phyloP scores from a whole-genome alignment of 2,329 filamentous ascomycete genomes.

The Calonectria montana region DNA sequence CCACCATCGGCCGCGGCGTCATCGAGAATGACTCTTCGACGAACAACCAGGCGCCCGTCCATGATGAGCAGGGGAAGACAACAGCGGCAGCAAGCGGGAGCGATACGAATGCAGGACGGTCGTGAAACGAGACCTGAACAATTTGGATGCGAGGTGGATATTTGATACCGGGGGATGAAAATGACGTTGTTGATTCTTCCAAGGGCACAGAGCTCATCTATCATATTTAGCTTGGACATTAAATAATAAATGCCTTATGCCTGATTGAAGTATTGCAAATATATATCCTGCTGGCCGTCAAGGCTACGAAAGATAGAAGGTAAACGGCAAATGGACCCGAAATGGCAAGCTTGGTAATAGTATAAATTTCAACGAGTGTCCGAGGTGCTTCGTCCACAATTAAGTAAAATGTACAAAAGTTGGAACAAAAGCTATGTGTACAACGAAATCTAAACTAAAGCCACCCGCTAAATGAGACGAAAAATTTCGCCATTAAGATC shows the following conservation, averaged over 20 bases:
- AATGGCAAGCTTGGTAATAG: conserved; percentile 7
- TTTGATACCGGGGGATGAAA: not conserved
- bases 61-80: conserved; percentile 1
- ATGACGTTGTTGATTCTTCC: not conserved
- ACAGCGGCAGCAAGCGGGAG: not conserved
- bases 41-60: conserved; percentile 5
- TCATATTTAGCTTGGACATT: conserved; percentile 1
- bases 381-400: conserved; percentile 38
- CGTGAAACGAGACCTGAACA: not conserved
- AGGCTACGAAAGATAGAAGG: no score
- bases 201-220: conserved; percentile 1
- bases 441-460: conserved; percentile 27
- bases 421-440: conserved; percentile 23
- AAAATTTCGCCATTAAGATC: conserved; percentile 25
- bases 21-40: conserved; percentile 31
- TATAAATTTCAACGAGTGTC: conserved; percentile 38
- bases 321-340: no score
- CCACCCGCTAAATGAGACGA: conserved; percentile 19
- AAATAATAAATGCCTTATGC: conserved; percentile 4
- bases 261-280: not conserved
- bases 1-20: conserved; percentile 30
- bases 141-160: not conserved
- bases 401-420: conserved; percentile 40
- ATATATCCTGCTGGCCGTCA: not conserved
- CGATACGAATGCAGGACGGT: conserved; percentile 10